phyloP scores from a whole-genome alignment of 345 rosid species.

The Eucalyptus urophylla region DNA sequence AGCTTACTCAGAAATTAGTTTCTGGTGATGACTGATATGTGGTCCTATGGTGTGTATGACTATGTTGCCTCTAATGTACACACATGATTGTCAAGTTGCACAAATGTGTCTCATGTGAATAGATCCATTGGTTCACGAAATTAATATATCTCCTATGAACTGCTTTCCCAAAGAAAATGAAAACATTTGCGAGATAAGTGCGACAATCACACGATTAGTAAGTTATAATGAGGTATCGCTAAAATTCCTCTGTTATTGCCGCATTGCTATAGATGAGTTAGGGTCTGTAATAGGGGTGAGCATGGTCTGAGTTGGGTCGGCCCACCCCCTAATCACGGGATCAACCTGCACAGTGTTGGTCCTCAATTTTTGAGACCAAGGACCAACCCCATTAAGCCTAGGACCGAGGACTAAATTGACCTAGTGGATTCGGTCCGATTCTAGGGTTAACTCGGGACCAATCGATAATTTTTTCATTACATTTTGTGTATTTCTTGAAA shows the following conservation, averaged over 20 bases:
- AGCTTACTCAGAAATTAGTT: background rate
- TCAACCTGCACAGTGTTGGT: fast-evolving
- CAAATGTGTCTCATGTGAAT: background rate
- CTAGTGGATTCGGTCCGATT: no score
- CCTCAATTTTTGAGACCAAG: no score
- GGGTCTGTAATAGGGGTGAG: background rate
- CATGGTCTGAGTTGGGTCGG: fast-evolving
- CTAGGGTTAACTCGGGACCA: fast-evolving
- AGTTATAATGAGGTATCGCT: background rate
- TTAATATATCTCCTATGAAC: background rate
- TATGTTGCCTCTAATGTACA: background rate
- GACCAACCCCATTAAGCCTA: no score
- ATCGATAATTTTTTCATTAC: no score
- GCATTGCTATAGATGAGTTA: background rate
- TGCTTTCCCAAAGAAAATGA: background rate
- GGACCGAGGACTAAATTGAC: no score
- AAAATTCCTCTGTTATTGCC: background rate
- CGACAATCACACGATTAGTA: background rate
- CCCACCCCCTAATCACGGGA: fast-evolving
- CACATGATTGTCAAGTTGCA: background rate
- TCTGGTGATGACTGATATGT: background rate
- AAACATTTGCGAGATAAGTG: background rate
- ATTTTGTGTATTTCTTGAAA: no score
- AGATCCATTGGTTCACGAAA: background rate
- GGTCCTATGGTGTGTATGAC: background rate